Base-by-base conservation (phyloP, 1,284 basidiomycete genomes). In the Coriolopsis trogii region DNA sequence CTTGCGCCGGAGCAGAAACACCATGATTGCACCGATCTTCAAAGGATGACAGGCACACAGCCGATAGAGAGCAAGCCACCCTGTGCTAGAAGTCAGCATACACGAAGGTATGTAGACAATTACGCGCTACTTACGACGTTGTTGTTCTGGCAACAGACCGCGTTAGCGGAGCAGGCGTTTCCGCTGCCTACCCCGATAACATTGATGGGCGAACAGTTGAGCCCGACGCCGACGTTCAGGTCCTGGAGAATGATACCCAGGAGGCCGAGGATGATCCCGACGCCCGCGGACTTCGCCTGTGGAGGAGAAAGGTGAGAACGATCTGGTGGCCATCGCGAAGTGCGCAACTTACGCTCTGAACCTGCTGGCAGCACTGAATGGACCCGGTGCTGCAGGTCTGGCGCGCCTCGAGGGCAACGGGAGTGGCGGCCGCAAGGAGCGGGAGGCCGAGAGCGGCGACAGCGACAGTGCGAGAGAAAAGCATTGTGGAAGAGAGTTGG, bases 371-470 rank as follows among this genome's bases (percentile, higher is more conserved):
- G 50, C 56, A 61, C 37, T 59, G 56, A 18, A 53, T 49, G 16
- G 46, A 15, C 5, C 59, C 55, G 34, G 56, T 59, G 47, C 49
- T 51, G 56, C 59, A 61, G 29, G 23, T 43, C 51, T 55, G 59
- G 38, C 51, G 56, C 21, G 41, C 44, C 53, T 33, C 48, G 40
- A 58, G 56, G 36, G 60, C 49, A 33, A 51, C 58, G 34, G 64
- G 63, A 46, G 59, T 65, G 61, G 64, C 64, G 58, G 49, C 61
- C 64, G 62, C 62, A 64, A 65, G 62, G 55, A 64, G 41, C 36
- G 62, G 56, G 43, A 65, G 53, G 29, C 59, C 58, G 13, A 65
- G 51, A 25, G 56, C 41, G 38, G 53, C 33, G 49, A 53, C 41
- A 29, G 46, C 54, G 41, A 44, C 41, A 36, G 25, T 39, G 44